These are phyloP conservation scores for Solanum megistacrolobum DNA, from an alignment of 257 asterid species.

Conservation along the genomic window DNA sequence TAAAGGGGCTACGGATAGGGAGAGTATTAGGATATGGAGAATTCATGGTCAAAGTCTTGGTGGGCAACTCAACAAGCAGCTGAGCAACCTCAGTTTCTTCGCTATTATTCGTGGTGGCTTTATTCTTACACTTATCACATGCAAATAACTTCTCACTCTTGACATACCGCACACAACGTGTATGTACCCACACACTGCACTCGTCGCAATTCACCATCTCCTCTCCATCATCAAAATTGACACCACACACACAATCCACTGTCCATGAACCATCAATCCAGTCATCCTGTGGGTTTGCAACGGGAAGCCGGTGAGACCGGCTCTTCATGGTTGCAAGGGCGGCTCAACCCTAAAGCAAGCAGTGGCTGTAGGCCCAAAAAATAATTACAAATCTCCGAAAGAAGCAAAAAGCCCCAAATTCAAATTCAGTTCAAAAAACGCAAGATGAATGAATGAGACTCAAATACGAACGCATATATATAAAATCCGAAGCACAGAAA, in stretches of 20 bases:
- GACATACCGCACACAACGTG: conserved; percentile 79
- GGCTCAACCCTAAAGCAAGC: neutral
- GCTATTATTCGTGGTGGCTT: conserved; percentile 44
- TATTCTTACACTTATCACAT: conserved; percentile 86
- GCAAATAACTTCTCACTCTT: conserved; percentile 79
- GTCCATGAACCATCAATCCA: conserved; percentile 98
- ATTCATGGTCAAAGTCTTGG: conserved; percentile 76
- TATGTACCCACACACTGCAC: conserved; percentile 99
- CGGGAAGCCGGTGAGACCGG: conserved; percentile 77
- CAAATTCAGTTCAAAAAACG: neutral
- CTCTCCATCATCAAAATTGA: conserved; percentile 86
- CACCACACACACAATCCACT: conserved; percentile 95
- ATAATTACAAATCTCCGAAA: neutral
- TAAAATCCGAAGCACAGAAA: neutral
- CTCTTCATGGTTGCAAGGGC: conserved; percentile 40
- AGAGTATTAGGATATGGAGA: conserved; percentile 25
- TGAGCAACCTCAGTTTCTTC: conserved; percentile 98
- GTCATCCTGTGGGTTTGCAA: conserved; percentile 63
- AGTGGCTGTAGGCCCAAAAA: neutral
- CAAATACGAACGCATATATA: neutral
- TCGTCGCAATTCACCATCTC: conserved; percentile 98
- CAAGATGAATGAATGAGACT: neutral
- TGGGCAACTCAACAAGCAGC: conserved; percentile 77
- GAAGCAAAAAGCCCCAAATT: neutral
- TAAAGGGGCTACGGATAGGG: conserved; percentile 38